Conservation (phyloP, 176 grass and related monocot genomes). For the Aegilops umbellulata region DNA sequence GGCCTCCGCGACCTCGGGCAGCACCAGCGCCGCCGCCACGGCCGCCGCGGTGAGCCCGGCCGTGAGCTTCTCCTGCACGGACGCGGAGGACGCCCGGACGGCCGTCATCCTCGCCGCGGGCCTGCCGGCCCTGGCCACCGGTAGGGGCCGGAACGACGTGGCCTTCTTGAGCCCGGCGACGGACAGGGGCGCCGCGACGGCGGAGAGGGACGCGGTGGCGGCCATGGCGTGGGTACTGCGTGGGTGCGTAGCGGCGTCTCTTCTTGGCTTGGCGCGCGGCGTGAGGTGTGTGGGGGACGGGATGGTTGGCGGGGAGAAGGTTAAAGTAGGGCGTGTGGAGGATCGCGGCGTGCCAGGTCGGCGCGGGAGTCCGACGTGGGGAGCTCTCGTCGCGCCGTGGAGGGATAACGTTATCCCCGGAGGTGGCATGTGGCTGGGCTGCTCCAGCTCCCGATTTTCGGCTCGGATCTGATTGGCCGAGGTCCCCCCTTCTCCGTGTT, state of each 20-base stretch:
- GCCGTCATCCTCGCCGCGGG: constrained; percentile 34
- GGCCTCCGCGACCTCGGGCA: constrained; percentile 58
- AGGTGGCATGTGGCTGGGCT: background rate
- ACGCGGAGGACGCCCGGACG: constrained; percentile 44
- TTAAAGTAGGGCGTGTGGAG: constrained; percentile 45
- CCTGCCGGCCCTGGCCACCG: constrained; percentile 9
- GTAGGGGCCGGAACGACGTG: constrained; percentile 10
- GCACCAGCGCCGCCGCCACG: constrained; percentile 36
- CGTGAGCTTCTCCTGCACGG: constrained; percentile 40
- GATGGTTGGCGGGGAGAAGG: constrained; percentile 27
- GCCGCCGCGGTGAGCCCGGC: constrained; percentile 53
- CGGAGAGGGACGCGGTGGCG: constrained; percentile 33
- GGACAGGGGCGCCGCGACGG: constrained; percentile 35
- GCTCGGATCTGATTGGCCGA: background rate
- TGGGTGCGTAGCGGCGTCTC: background rate
- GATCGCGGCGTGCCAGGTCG: constrained; percentile 29
- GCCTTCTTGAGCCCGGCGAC: constrained; percentile 32
- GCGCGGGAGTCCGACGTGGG: constrained; percentile 40
- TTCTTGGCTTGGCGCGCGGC: background rate
- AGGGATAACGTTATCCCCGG: constrained; percentile 51
- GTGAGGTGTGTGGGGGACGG: background rate
- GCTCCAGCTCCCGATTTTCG: constrained; percentile 21
- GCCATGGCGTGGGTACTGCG: constrained; percentile 27
- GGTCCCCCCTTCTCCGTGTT: background rate
- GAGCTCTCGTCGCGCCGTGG: constrained; percentile 25